Base-by-base conservation (phyloP, 495 filamentous ascomycete genomes). In the Hyaloscypha hepaticicola region DNA sequence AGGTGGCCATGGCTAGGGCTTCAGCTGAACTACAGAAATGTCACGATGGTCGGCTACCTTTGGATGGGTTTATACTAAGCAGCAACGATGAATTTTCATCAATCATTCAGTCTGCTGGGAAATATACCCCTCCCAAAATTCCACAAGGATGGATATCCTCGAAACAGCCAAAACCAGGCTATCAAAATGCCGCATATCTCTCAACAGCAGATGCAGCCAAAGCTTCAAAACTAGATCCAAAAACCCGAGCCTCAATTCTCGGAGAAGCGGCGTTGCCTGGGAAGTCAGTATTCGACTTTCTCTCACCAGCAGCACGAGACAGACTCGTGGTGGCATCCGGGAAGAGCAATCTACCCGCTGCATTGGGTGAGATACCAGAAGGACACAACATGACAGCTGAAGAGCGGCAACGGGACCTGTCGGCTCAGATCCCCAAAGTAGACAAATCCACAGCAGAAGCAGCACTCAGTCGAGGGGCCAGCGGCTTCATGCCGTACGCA, bases 271-370 rank as follows among this genome's bases (percentile, higher is more conserved):
- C 88, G 49, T 78, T 99, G 1, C 93, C 93, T 4, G 90, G 91
- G 11, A 97, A 97, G 75, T 98, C 95, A 1, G 88, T 99, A 34
- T 99, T 98, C 73, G 93, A 97, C 74, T 98, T 89, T 78, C 85
- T 99, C 76, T 89, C 91, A 0, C 83, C 93, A 1, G 85, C 90
- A 45, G 87, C 91, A 8, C 87, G 95, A 67, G 88, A 91, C 52
- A 85, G 86, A 25, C 83, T 99, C 65, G 91, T 82, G 19, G 80
- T 87, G 55, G 86, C 86, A 3, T 92, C 92, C 9, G 92, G 92
- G 1, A 91, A 87, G 55, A 72, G 75, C 16, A 85, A 94, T 69
- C 82, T 99, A 12, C 95, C 95, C 1, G 85, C 85, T 8, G 95
- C 87, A 5, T 76, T 87, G 16, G 83, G 90, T 57, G 93, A 97